phyloP scores from a whole-genome alignment of 441 rosid genomes.

The Pelargonium cotyledonis region DNA sequence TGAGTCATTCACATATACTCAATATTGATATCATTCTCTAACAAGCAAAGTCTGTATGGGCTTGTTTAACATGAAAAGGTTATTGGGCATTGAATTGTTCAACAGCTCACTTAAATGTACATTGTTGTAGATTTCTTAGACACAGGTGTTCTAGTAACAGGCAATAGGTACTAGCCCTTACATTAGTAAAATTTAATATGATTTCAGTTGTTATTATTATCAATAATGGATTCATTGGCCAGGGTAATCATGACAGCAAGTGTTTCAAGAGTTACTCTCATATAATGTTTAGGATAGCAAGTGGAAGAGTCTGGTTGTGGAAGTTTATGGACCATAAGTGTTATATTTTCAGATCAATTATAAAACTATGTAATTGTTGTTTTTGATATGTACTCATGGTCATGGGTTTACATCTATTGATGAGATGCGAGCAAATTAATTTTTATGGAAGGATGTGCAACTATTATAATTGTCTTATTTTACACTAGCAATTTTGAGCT shows the following conservation, averaged over 20 bases:
- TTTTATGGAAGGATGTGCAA: neutral
- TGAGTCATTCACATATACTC: neutral
- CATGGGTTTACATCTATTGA: neutral
- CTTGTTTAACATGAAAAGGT: slow-evolving; percentile 2
- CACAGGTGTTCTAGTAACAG: neutral
- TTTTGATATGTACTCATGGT: neutral
- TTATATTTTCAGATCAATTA: neutral
- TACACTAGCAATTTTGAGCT: neutral
- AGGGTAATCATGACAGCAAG: too few species aligned
- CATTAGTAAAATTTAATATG: too few species aligned
- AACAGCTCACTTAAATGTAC: neutral
- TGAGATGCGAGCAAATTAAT: neutral
- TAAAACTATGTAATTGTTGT: neutral
- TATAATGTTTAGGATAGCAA: neutral
- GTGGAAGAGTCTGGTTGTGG: neutral
- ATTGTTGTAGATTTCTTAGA: neutral
- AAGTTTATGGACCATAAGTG: neutral
- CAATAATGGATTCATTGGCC: too few species aligned
- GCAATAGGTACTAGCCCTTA: too few species aligned
- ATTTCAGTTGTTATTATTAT: too few species aligned
- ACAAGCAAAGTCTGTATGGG: neutral
- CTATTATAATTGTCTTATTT: slow-evolving; percentile 2
- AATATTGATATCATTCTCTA: neutral
- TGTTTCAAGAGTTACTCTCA: neutral
- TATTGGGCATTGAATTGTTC: neutral